Evolutionary conservation across 2,329 filamentous ascomycete species (phyloP).

Genomic region (Dactylella cylindrospora): DNA sequence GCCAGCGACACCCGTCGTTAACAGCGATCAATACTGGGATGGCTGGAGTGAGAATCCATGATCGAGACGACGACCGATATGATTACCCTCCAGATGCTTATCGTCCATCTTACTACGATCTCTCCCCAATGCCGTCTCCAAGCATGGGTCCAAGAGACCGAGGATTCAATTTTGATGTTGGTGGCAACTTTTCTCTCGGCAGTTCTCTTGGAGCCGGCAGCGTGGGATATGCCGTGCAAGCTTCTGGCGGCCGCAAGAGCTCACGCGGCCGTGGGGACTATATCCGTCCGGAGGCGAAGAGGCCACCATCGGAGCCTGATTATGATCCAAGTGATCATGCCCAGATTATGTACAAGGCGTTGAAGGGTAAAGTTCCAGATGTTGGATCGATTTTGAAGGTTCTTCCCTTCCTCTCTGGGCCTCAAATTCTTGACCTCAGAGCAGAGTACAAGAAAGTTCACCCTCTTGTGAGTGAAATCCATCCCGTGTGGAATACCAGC

Average conservation of each 20-base stretch:
- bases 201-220: conserved; percentile 10
- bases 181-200: conserved; percentile 30
- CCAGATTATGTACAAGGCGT: conserved; percentile 35
- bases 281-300: conserved; percentile 31
- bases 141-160: conserved; percentile 26
- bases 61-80: conserved; percentile 14
- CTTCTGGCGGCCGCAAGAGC: conserved; percentile 5
- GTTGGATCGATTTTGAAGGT: conserved; percentile 75
- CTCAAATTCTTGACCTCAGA: conserved; percentile 84
- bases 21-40: conserved; percentile 25
- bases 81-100: conserved; percentile 34
- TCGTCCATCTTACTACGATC: conserved; percentile 22
- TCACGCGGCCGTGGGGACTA: conserved; percentile 7
- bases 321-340: conserved; percentile 39
- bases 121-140: conserved; percentile 37
- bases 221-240: conserved; percentile 14
- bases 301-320: conserved; percentile 9
- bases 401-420: conserved; percentile 77
- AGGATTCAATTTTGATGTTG: conserved; percentile 30
- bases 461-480: conserved; percentile 53
- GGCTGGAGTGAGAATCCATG: conserved; percentile 18
- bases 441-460: conserved; percentile 86
- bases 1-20: conserved; percentile 6
- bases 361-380: conserved; percentile 57
- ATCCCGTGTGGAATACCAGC: no score